Evolutionary conservation across 1,284 basidiomycete species (phyloP), one percentile per base, ranked within the genome.

Genomic region (Pseudozyma pruni): DNA sequence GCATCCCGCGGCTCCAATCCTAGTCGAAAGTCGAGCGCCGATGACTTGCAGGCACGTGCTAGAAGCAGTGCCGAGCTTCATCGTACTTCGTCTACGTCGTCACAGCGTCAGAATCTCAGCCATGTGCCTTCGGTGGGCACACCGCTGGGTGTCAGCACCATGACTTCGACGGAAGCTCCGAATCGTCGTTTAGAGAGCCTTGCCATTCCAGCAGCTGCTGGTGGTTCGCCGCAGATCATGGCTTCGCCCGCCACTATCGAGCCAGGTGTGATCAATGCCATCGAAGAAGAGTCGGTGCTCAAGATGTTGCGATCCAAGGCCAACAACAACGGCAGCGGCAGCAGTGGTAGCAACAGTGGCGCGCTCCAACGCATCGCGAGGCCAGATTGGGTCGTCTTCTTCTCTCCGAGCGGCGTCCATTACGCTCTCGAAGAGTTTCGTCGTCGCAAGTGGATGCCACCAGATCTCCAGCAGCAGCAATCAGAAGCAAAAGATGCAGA

Each of bases 321-420:
- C 23, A 57, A 56, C 19, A 57, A 56, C 19, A 53, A 49, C 31
- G 57, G 46, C 7, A 41, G 44, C 11, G 43, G 40, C 20, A 44
- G 34, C 22, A 29, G 44, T 33, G 19, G 33, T 22, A 35, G 13
- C 20, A 19, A 35, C 22, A 43, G 37, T 27, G 27, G 44, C 23
- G 19, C 43, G 22, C 43, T 37, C 5, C 45, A 54, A 16, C 43
- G 46, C 27, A 58, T 64, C 44, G 66, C 59, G 8, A 42, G 67
- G 31, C 78, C 76, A 6, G 73, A 80, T 47, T 81, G 79, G 79
- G 62, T 81, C 41, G 80, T 80, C 32, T 80, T 81, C 57, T 81
- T 81, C 53, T 81, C 80, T 31, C 80, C 80, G 8, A 77, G 74
- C 17, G 80, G 80, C 17, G 75, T 78, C 34, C 56, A 77, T 23